Percentiles rank a stretch among this genome's conserved stretches.
These are phyloP conservation scores for Nepenthes alata DNA, from an alignment of 179 eudicot genomes.

Conservation along the genomic window DNA sequence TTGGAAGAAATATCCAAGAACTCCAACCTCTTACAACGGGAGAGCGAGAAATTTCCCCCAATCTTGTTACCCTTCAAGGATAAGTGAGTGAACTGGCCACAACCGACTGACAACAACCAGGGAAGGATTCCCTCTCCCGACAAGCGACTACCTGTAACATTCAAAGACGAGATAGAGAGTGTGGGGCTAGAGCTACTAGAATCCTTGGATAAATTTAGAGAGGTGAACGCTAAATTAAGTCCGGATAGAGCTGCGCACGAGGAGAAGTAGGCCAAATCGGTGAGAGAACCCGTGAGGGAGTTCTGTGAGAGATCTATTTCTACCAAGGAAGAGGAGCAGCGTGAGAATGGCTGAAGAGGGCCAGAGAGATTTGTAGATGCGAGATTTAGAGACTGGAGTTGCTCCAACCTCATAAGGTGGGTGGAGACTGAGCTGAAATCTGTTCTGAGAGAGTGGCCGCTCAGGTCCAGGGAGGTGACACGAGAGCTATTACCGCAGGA, in stretches of 20 bases:
- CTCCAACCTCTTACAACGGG: slow-evolving; percentile 31
- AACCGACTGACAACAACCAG: slow-evolving; percentile 43
- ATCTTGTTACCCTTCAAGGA: slow-evolving; percentile 53
- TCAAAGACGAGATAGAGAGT: slow-evolving; percentile 26
- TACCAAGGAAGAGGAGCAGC: slow-evolving; percentile 28
- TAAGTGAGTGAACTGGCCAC: slow-evolving; percentile 28
- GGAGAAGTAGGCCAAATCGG: slow-evolving; percentile 28
- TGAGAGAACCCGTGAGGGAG: slow-evolving; percentile 35
- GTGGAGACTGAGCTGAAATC: slow-evolving; percentile 29
- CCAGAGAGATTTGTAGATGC: slow-evolving; percentile 48
- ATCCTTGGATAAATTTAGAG: slow-evolving; percentile 24
- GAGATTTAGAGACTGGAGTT: slow-evolving; percentile 27
- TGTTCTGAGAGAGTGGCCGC: slow-evolving; percentile 14
- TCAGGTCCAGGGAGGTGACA: slow-evolving; percentile 48
- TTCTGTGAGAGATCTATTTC: slow-evolving; percentile 53
- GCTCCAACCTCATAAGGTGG: slow-evolving; percentile 30
- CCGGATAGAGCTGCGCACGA: slow-evolving; percentile 32
- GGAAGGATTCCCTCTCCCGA: slow-evolving; percentile 33
- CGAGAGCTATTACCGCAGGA: slow-evolving; percentile 30
- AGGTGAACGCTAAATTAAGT: slow-evolving; percentile 56
- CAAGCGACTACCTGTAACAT: slow-evolving; percentile 52
- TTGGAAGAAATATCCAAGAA: slow-evolving; percentile 50
- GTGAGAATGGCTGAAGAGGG: slow-evolving; percentile 12
- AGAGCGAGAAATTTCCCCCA: slow-evolving; percentile 27
- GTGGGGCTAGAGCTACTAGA: slow-evolving; percentile 13